A percentile compares a stretch with the other conserved stretches of the same genome.
Evolutionary conservation across 805 yeast genomes (phyloP).

Genomic region (Brettanomyces bruxellensis): DNA sequence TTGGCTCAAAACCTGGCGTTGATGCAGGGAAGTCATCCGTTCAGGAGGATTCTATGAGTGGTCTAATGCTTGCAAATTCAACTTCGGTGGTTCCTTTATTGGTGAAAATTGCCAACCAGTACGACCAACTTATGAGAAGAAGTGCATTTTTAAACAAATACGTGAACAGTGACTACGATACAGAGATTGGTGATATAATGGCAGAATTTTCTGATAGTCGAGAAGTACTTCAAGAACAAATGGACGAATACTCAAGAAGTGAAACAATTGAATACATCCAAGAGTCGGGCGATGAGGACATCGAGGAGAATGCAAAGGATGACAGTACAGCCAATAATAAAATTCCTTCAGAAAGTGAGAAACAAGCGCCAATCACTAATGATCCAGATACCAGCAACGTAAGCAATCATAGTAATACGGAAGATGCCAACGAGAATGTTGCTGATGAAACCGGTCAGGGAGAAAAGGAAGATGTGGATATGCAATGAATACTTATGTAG

Average conservation of each 20-base stretch:
- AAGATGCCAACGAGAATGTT: too few species aligned
- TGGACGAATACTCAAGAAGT: constrained; percentile 38
- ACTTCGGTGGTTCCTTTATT: constrained; percentile 66
- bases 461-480: too few species aligned
- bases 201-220: constrained; percentile 40
- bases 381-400: too few species aligned
- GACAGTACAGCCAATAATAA: too few species aligned
- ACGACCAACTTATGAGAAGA: constrained; percentile 68
- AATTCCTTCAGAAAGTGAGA: too few species aligned
- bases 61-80: constrained; percentile 77
- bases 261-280: constrained; percentile 37
- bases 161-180: constrained; percentile 36
- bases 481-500: too few species aligned
- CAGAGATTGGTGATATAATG: constrained; percentile 36
- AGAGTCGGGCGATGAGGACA: constrained; percentile 25
- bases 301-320: neutral
- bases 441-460: too few species aligned
- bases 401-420: too few species aligned
- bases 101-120: constrained; percentile 60
- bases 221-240: constrained; percentile 35
- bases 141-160: constrained; percentile 82
- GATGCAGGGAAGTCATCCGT: neutral
- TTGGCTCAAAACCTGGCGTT: constrained; percentile 55
- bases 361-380: too few species aligned
- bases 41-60: constrained; percentile 45